phyloP scores from a whole-genome alignment of 805 yeast genomes.

The Candida adriatica region DNA sequence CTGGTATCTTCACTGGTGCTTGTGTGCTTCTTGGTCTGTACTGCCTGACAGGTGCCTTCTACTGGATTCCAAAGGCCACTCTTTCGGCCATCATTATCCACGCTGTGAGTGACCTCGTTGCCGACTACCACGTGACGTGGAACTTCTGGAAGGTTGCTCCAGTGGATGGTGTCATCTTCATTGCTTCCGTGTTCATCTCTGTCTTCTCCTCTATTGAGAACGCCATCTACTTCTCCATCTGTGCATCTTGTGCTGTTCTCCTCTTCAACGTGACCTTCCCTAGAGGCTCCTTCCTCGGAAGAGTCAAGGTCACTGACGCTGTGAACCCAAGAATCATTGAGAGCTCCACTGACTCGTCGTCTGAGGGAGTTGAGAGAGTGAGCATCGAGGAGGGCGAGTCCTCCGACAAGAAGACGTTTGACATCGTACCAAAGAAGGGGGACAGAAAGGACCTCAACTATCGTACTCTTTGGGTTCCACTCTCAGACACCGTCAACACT shows the following conservation, averaged over 20 bases:
- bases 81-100: conserved; percentile 85
- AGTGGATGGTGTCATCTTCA: conserved; percentile 18
- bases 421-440: conserved; percentile 8
- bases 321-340: conserved; percentile 47
- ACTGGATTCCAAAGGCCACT: conserved; percentile 85
- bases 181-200: conserved; percentile 21
- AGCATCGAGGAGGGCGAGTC: conserved; percentile 1
- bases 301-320: conserved; percentile 66
- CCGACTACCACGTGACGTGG: conserved; percentile 61
- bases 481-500: conserved; percentile 44
- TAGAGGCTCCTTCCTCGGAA: conserved; percentile 75
- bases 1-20: conserved; percentile 85
- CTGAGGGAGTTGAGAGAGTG: conserved; percentile 11
- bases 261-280: conserved; percentile 76
- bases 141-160: conserved; percentile 70
- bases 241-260: conserved; percentile 71
- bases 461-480: conserved; percentile 67
- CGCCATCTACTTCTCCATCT: conserved; percentile 87
- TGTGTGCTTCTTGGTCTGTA: conserved; percentile 85
- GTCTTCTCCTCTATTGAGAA: conserved; percentile 54
- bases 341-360: conserved; percentile 8
- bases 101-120: conserved; percentile 82
- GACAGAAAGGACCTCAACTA: conserved; percentile 27
- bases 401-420: conserved; percentile 8
- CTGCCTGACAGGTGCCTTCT: conserved; percentile 76